Conservation (phyloP, 2,329 filamentous ascomycete species). For the Alternaria panax region DNA sequence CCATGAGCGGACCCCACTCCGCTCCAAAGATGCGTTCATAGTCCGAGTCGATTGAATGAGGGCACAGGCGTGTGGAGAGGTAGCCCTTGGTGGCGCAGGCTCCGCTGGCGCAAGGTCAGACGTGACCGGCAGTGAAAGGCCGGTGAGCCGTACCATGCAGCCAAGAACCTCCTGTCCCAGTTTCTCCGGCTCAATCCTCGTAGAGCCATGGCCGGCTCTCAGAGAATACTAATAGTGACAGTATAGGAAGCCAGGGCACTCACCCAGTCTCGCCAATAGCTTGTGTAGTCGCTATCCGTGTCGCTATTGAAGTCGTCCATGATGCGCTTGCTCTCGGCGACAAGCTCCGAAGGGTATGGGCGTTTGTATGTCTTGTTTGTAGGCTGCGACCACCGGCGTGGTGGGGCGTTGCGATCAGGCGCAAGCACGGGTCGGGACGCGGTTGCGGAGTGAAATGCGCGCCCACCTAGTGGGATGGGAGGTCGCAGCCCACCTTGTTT, state of each 20-base stretch:
- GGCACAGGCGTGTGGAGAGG: conserved; percentile 12
- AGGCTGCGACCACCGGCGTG: conserved; percentile 17
- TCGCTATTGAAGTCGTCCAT: conserved; percentile 99
- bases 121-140: neutral
- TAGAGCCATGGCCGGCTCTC: conserved; percentile 4
- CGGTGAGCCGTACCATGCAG: conserved; percentile 11
- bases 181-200: neutral
- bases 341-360: neutral
- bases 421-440: conserved; percentile 23
- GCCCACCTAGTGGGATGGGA: conserved; percentile 27
- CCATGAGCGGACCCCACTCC: conserved; percentile 10
- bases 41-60: neutral
- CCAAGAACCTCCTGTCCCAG: neutral
- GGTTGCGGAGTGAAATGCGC: conserved; percentile 32
- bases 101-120: conserved; percentile 14
- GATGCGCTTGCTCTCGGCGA: conserved; percentile 28
- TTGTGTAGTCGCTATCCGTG: conserved; percentile 98
- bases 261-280: conserved; percentile 99
- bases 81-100: conserved; percentile 12
- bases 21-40: conserved; percentile 4
- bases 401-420: conserved; percentile 21
- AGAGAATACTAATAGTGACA: neutral
- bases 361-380: conserved; percentile 5
- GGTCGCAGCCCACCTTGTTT: conserved; percentile 21
- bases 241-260: conserved; percentile 53